A percentile compares a stretch with the other conserved stretches of the same genome.
phyloP scores from a whole-genome alignment of 306 rosid genomes.

The Mucuna pruriens region DNA sequence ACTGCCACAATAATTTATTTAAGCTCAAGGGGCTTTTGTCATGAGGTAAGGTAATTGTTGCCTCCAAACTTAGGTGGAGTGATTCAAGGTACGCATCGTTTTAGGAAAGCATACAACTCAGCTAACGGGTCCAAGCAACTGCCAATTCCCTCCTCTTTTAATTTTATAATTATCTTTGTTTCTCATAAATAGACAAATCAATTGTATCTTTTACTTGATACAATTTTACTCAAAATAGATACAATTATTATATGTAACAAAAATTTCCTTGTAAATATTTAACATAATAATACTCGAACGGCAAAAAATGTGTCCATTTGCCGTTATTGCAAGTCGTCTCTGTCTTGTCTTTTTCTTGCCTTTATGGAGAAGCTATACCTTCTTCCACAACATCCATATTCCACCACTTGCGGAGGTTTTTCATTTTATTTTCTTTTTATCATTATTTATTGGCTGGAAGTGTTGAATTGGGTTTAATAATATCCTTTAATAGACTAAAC shows the following conservation, averaged over 20 bases:
- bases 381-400: conserved; percentile 25
- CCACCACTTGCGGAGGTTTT: background rate
- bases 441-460: background rate
- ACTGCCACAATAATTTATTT: background rate
- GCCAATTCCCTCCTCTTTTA: background rate
- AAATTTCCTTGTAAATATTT: too few species aligned
- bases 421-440: background rate
- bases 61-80: background rate
- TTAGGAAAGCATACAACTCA: background rate
- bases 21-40: conserved; percentile 14
- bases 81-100: conserved; percentile 17
- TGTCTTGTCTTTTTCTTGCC: background rate
- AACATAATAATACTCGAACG: too few species aligned
- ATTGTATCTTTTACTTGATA: too few species aligned
- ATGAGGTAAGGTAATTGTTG: conserved; percentile 24
- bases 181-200: too few species aligned
- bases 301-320: too few species aligned
- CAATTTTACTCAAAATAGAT: too few species aligned
- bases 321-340: conserved; percentile 23
- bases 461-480: background rate
- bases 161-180: too few species aligned
- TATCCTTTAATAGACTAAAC: background rate
- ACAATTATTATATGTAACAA: too few species aligned
- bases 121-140: background rate
- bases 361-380: conserved; percentile 38